A percentile compares a stretch with the other conserved stretches of the same genome.
These are phyloP conservation scores for Hypomontagnella submonticulosa DNA, from an alignment of 495 filamentous ascomycete genomes.

Conservation along the genomic window DNA sequence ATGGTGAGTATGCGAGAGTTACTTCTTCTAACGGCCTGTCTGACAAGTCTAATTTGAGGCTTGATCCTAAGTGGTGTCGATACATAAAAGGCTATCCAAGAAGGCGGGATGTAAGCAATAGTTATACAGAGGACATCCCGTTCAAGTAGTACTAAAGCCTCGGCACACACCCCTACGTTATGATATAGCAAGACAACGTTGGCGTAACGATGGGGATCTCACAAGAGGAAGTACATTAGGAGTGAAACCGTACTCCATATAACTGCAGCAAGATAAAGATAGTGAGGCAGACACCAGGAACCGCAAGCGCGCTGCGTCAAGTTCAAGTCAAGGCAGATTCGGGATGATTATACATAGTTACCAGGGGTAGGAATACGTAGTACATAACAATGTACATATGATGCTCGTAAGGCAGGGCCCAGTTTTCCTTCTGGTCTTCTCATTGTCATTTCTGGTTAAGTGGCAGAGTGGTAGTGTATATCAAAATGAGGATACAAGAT, in stretches of 20 bases:
- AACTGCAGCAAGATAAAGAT: constrained; percentile 46
- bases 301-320: constrained; percentile 34
- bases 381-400: constrained; percentile 4
- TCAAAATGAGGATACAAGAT: constrained; percentile 41
- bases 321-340: constrained; percentile 34
- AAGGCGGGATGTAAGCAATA: constrained; percentile 43
- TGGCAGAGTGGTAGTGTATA: constrained; percentile 34
- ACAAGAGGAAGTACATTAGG: constrained; percentile 15
- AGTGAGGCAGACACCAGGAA: constrained; percentile 39
- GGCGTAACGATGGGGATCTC: constrained; percentile 37
- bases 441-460: constrained; percentile 36
- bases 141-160: constrained; percentile 21
- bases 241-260: constrained; percentile 44
- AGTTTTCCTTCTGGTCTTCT: constrained; percentile 21
- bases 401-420: constrained; percentile 39
- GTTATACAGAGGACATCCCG: constrained; percentile 34
- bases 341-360: constrained; percentile 42
- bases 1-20: constrained; percentile 20
- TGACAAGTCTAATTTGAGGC: constrained; percentile 32
- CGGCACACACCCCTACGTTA: constrained; percentile 38
- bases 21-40: constrained; percentile 32
- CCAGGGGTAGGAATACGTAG: constrained; percentile 12
- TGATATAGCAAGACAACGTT: constrained; percentile 21
- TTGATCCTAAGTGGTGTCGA: constrained; percentile 38
- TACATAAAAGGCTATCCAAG: constrained; percentile 37